Evolutionary conservation across 768 basidiomycete species (phyloP).

Genomic region (Lactarius tabidus): DNA sequence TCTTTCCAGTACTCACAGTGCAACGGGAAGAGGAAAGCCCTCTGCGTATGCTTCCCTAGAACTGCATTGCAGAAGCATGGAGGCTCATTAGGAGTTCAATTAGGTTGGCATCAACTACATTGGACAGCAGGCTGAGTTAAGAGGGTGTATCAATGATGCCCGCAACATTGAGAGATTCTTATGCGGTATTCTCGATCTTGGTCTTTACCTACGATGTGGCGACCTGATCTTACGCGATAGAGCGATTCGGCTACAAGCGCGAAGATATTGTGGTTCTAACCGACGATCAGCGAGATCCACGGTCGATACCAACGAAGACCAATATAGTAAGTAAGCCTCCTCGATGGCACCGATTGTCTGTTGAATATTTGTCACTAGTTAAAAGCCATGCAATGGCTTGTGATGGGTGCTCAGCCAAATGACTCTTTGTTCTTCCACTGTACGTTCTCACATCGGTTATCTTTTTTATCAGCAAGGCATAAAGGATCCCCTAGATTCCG

Average conservation of each 20-base stretch:
- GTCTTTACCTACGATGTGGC: not conserved
- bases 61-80: not conserved
- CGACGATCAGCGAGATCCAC: conserved; percentile 44
- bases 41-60: conserved; percentile 39
- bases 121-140: conserved; percentile 40
- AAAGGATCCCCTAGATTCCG: conserved; percentile 56
- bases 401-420: conserved; percentile 48
- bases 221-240: conserved; percentile 26
- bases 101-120: conserved; percentile 56
- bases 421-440: conserved; percentile 55
- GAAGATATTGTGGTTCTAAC: conserved; percentile 58
- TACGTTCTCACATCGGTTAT: conserved; percentile 24
- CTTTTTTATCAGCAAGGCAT: not conserved
- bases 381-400: conserved; percentile 56
- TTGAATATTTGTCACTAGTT: conserved; percentile 31
- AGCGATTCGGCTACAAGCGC: conserved; percentile 43
- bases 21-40: conserved; percentile 50
- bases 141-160: conserved; percentile 60
- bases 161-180: conserved; percentile 50
- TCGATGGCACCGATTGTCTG: not conserved
- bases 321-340: conserved; percentile 42
- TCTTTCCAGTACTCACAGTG: conserved; percentile 57
- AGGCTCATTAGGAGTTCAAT: not conserved
- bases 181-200: conserved; percentile 29
- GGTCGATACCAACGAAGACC: conserved; percentile 45